A percentile compares a stretch with the other conserved stretches of the same genome.
phyloP scores from a whole-genome alignment of 768 basidiomycete species.

The Crucibulum laeve region DNA sequence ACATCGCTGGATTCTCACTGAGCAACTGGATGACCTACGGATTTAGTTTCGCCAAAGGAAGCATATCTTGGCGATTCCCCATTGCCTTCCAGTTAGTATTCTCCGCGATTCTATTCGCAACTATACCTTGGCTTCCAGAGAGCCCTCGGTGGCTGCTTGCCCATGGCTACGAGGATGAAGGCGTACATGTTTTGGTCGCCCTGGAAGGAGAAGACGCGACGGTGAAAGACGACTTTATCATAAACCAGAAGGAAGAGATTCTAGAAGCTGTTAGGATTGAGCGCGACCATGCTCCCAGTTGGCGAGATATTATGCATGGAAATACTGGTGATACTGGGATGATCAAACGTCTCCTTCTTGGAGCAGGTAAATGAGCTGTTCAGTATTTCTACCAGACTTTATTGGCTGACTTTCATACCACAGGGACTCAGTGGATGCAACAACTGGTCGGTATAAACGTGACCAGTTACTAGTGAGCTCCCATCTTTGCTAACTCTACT shows the following conservation, averaged over 20 bases:
- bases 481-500: background rate
- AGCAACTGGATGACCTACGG: slow-evolving; percentile 54
- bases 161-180: slow-evolving; percentile 37
- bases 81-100: slow-evolving; percentile 48
- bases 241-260: slow-evolving; percentile 35
- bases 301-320: slow-evolving; percentile 36
- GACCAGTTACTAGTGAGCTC: slow-evolving; percentile 43
- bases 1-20: slow-evolving; percentile 45
- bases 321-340: slow-evolving; percentile 41
- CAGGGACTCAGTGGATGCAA: slow-evolving; percentile 50
- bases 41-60: slow-evolving; percentile 39
- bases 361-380: slow-evolving; percentile 26
- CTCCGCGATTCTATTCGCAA: slow-evolving; percentile 37
- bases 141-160: slow-evolving; percentile 46
- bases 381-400: background rate
- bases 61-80: slow-evolving; percentile 44
- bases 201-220: slow-evolving; percentile 34
- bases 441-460: slow-evolving; percentile 49
- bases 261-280: slow-evolving; percentile 40
- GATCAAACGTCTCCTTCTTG: slow-evolving; percentile 36
- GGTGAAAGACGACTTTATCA: slow-evolving; percentile 28
- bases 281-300: slow-evolving; percentile 33
- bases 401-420: background rate
- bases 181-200: slow-evolving; percentile 35
- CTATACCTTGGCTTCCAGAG: slow-evolving; percentile 46